A percentile compares a stretch with the other conserved stretches of the same genome.
Evolutionary conservation across 2,329 filamentous ascomycete genomes (phyloP).

Genomic region (Pyricularia pennisetigena): DNA sequence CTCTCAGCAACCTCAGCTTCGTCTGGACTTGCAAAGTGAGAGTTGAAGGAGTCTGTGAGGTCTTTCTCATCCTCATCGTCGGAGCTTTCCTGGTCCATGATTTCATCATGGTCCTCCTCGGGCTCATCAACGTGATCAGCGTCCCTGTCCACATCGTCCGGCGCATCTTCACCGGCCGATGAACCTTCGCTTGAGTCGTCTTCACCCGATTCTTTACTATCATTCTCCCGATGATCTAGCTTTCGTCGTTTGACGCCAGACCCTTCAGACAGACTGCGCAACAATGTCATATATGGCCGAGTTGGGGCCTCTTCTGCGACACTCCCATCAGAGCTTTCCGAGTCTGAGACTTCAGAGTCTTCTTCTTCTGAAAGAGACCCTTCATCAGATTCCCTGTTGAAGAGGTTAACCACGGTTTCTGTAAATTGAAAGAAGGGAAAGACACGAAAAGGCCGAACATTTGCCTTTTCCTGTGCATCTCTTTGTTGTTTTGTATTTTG

Average conservation of each 20-base stretch:
- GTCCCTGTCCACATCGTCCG: constrained; percentile 19
- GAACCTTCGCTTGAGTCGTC: constrained; percentile 14
- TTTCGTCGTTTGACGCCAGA: constrained; percentile 46
- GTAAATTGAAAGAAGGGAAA: background rate
- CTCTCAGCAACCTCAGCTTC: constrained; percentile 46
- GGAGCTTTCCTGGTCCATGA: constrained; percentile 20
- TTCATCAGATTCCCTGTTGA: constrained; percentile 8
- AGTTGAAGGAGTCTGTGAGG: constrained; percentile 62
- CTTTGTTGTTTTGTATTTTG: background rate
- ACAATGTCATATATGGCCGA: constrained; percentile 45
- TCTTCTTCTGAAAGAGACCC: constrained; percentile 15
- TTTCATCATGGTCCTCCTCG: constrained; percentile 33
- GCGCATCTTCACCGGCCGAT: background rate
- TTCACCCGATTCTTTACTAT: constrained; percentile 14
- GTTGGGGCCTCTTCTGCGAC: constrained; percentile 30
- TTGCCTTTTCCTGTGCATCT: background rate
- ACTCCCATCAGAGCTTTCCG: constrained; percentile 33
- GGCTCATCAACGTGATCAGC: constrained; percentile 36
- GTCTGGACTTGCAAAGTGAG: constrained; percentile 65
- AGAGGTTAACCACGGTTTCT: constrained; percentile 11
- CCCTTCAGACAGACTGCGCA: constrained; percentile 45
- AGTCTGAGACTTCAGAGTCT: constrained; percentile 29
- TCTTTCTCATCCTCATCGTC: constrained; percentile 40
- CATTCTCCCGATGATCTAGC: constrained; percentile 27
- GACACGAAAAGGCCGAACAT: background rate